Percentiles rank a stretch among this genome's conserved stretches.
phyloP scores from a whole-genome alignment of 495 filamentous ascomycete species.

The Hypoxylon crocopeplum region DNA sequence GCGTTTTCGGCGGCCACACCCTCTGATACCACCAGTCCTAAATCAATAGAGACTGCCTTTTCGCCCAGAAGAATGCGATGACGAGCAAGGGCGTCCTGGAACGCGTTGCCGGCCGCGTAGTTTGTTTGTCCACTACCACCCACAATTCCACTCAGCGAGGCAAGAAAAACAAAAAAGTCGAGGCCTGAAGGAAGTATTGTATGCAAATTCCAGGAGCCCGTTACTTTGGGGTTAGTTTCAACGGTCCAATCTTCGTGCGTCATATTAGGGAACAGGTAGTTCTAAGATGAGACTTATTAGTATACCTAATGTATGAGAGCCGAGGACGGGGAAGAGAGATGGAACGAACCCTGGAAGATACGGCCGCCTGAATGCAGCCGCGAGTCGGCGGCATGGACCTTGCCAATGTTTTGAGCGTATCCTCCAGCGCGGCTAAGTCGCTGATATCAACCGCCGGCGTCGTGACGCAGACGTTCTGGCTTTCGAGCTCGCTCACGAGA shows the following conservation, averaged over 20 bases:
- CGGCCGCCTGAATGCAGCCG: too few relatives aligned
- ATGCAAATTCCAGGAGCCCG: conserved; percentile 58
- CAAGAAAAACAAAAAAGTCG: conserved; percentile 65
- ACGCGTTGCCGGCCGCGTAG: conserved; percentile 62
- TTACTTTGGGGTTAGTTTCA: conserved; percentile 50
- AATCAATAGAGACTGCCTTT: conserved; percentile 48
- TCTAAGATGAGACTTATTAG: too few relatives aligned
- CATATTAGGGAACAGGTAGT: conserved; percentile 36
- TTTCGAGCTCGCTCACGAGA: conserved; percentile 46
- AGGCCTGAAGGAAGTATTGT: conserved; percentile 44
- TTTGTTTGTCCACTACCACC: conserved; percentile 58
- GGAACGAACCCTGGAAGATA: conserved; percentile 36
- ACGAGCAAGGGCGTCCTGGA: conserved; percentile 50
- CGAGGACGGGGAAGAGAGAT: too few relatives aligned
- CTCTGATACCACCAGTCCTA: conserved; percentile 46
- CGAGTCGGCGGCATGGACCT: too few relatives aligned
- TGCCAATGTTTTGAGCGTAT: too few relatives aligned
- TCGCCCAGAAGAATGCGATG: conserved; percentile 36
- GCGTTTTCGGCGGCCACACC: conserved; percentile 34
- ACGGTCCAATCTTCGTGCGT: conserved; percentile 40
- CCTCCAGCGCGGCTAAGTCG: too few relatives aligned
- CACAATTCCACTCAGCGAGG: conserved; percentile 56
- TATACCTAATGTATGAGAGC: too few relatives aligned
- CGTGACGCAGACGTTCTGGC: too few relatives aligned
- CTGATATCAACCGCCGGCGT: too few relatives aligned